Conservation (phyloP, 768 basidiomycete species). For the Rossbeevera mucosa region DNA sequence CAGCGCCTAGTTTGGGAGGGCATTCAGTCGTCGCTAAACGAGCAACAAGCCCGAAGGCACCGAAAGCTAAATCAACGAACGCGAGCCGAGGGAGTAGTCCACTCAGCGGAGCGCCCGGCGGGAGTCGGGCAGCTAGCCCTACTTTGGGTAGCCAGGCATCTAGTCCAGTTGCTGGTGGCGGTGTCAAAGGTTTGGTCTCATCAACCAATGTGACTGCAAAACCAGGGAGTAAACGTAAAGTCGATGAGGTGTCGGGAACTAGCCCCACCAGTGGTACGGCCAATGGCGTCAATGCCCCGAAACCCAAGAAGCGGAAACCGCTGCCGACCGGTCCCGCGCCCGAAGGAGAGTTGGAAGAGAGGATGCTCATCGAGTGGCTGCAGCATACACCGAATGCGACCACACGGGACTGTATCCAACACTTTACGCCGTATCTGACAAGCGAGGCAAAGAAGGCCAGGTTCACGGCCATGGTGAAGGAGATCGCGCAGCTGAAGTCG, state of each 20-base stretch:
- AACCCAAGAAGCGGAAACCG: slow-evolving; percentile 55
- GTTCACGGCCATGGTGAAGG: slow-evolving; percentile 77
- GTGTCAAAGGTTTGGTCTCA: slow-evolving; percentile 19
- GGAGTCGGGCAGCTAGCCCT: slow-evolving; percentile 53
- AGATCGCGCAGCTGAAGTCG: slow-evolving; percentile 68
- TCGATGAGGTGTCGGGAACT: slow-evolving; percentile 34
- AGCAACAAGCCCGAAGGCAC: slow-evolving; percentile 75
- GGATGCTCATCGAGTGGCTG: slow-evolving; percentile 73
- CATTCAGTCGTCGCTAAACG: slow-evolving; percentile 80
- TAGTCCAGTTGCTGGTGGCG: slow-evolving; percentile 26
- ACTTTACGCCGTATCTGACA: slow-evolving; percentile 72
- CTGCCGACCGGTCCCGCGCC: slow-evolving; percentile 36
- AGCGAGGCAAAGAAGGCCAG: slow-evolving; percentile 64
- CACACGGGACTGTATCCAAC: slow-evolving; percentile 74
- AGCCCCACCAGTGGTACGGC: slow-evolving; percentile 5
- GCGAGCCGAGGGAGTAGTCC: slow-evolving; percentile 58
- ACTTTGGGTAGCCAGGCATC: slow-evolving; percentile 34
- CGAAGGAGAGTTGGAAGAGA: slow-evolving; percentile 55
- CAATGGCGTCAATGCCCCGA: slow-evolving; percentile 31
- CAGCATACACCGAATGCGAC: slow-evolving; percentile 62
- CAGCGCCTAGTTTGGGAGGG: slow-evolving; percentile 57
- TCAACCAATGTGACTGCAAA: slow-evolving; percentile 34
- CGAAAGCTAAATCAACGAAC: slow-evolving; percentile 48
- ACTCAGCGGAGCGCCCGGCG: slow-evolving; percentile 33
- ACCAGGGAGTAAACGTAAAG: slow-evolving; percentile 59